Conservation (phyloP, 176 grass and related monocot genomes). For the Rhipidocladum racemiflorum region DNA sequence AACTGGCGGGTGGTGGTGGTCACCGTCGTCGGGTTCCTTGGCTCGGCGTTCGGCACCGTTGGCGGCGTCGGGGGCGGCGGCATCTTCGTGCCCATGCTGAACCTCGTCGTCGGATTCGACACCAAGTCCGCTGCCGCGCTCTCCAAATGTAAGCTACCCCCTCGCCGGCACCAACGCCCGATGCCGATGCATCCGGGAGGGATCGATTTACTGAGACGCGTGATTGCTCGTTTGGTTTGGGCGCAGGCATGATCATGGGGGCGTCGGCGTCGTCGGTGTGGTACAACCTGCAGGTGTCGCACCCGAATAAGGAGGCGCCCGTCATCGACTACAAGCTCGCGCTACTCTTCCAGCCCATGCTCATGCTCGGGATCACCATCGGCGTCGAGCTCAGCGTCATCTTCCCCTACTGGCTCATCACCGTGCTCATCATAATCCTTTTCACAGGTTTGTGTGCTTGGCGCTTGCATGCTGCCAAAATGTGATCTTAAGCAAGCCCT, state of each 20-base stretch:
- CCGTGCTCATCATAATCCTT: constrained; percentile 92
- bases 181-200: neutral
- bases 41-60: constrained; percentile 94
- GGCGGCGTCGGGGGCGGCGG: constrained; percentile 94
- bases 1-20: constrained; percentile 71
- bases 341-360: constrained; percentile 95
- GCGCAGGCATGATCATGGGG: constrained; percentile 98
- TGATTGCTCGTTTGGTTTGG: neutral
- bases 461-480: constrained; percentile 4
- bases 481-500: neutral
- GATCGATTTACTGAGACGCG: neutral
- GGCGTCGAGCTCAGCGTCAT: constrained; percentile 94
- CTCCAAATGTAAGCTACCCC: constrained; percentile 79
- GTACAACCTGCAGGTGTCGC: constrained; percentile 95
- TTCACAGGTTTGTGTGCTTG: constrained; percentile 57
- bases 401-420: constrained; percentile 98
- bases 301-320: constrained; percentile 82
- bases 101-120: constrained; percentile 95
- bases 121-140: constrained; percentile 93
- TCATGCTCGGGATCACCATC: constrained; percentile 96
- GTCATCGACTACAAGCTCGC: constrained; percentile 92
- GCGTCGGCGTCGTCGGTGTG: constrained; percentile 86
- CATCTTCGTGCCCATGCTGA: constrained; percentile 94
- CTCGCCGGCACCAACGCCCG: neutral
- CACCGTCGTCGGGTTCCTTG: constrained; percentile 80